These are phyloP conservation scores for Limnomonas spitsbergensis DNA, from an alignment of 139 green algal genomes.

Conservation along the genomic window DNA sequence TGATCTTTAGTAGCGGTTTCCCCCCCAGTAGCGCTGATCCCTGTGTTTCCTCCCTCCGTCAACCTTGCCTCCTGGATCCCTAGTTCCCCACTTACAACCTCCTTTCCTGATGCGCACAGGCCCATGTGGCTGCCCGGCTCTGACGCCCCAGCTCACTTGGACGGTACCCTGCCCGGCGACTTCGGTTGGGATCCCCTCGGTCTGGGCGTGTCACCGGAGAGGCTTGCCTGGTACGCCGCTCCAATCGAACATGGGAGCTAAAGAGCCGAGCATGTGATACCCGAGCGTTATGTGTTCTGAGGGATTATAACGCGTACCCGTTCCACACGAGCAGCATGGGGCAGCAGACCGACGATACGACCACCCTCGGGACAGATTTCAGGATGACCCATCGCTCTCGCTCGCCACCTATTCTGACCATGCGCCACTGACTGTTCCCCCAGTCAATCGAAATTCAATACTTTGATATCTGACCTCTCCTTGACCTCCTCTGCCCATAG, in stretches of 20 bases:
- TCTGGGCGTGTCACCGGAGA: slow-evolving; percentile 60
- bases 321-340: too few relatives aligned
- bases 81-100: not conserved
- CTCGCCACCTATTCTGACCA: too few relatives aligned
- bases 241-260: not conserved
- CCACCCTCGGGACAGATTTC: too few relatives aligned
- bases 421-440: too few relatives aligned
- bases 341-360: too few relatives aligned
- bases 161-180: slow-evolving; percentile 42
- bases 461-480: too few relatives aligned
- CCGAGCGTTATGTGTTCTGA: not conserved
- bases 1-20: not conserved
- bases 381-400: too few relatives aligned
- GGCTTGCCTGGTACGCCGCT: slow-evolving; percentile 45
- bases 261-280: not conserved
- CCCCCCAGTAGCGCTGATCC: not conserved
- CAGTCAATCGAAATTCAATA: too few relatives aligned
- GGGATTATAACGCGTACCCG: not conserved
- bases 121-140: slow-evolving; percentile 45
- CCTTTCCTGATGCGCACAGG: not conserved
- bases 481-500: not conserved
- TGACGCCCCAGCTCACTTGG: slow-evolving; percentile 50
- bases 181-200: slow-evolving; percentile 72
- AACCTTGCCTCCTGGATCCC: not conserved
- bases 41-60: not conserved